Evolutionary conservation across 306 rosid species (phyloP).

Genomic region (Nissolia schottii): DNA sequence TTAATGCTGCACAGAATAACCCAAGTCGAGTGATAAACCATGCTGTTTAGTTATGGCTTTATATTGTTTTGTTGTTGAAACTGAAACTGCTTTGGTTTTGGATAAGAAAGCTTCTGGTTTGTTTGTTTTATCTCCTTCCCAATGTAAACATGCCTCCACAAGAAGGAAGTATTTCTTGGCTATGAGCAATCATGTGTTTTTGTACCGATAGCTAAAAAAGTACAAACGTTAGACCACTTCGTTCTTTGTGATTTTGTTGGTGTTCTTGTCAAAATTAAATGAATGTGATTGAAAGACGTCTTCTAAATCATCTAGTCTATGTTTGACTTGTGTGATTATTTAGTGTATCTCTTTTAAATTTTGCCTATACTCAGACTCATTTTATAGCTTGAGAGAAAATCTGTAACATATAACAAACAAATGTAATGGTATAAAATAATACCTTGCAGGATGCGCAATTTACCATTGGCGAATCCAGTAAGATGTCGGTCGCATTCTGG

Average conservation of each 20-base stretch:
- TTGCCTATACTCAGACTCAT: neutral
- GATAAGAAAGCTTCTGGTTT: neutral
- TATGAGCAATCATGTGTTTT: neutral
- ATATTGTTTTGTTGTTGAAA: neutral
- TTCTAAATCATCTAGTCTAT: neutral
- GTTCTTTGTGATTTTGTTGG: neutral
- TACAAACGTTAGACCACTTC: neutral
- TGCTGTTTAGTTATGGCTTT: neutral
- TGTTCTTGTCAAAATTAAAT: neutral
- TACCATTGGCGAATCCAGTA: conserved; percentile 67
- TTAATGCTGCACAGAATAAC: neutral
- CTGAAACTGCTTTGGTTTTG: conserved; percentile 6
- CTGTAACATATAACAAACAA: neutral
- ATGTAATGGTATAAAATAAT: conserved; percentile 24
- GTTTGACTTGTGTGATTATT: conserved; percentile 8
- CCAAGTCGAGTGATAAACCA: neutral
- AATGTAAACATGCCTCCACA: neutral
- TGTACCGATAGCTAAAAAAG: conserved; percentile 6
- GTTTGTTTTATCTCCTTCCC: conserved; percentile 14
- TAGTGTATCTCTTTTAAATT: neutral
- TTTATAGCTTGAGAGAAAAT: conserved; percentile 1
- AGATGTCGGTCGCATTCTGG: conserved; percentile 95
- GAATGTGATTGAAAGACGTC: conserved; percentile 7
- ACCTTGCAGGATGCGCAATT: conserved; percentile 90
- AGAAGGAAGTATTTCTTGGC: neutral